These are phyloP conservation scores for Paxillus involutus DNA, from an alignment of 768 basidiomycete genomes.

Conservation along the genomic window DNA sequence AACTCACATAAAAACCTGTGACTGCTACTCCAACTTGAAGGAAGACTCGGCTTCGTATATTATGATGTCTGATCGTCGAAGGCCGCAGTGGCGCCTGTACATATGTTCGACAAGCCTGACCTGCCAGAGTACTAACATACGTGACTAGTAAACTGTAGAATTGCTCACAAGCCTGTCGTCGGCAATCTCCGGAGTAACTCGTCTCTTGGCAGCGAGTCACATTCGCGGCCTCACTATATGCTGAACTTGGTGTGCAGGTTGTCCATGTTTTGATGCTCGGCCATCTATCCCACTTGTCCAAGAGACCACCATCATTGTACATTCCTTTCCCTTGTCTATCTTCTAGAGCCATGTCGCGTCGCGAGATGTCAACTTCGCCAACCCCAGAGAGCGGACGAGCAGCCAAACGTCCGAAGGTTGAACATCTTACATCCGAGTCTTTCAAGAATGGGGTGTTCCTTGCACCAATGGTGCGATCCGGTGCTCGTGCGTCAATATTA, in stretches of 20 bases:
- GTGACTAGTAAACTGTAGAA: no score
- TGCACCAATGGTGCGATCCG: slow-evolving; percentile 98
- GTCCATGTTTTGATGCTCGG: slow-evolving; percentile 2
- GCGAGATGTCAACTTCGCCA: slow-evolving; percentile 48
- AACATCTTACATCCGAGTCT: slow-evolving; percentile 64
- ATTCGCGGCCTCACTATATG: no score
- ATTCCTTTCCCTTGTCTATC: background rate
- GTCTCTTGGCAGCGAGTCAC: no score
- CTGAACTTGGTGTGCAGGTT: background rate
- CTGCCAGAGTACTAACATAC: no score
- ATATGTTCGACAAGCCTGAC: background rate
- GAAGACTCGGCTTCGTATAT: no score
- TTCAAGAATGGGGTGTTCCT: slow-evolving; percentile 90
- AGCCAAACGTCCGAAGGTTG: slow-evolving; percentile 54
- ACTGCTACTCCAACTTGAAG: background rate
- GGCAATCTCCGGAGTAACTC: background rate
- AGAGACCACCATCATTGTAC: background rate
- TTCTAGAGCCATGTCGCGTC: slow-evolving; percentile 46
- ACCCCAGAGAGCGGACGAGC: slow-evolving; percentile 33
- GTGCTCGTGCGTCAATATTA: slow-evolving; percentile 61
- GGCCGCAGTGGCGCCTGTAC: background rate
- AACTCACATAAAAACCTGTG: no score
- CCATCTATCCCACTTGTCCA: background rate
- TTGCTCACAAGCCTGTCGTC: background rate
- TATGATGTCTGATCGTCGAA: background rate